Evolutionary conservation across 768 basidiomycete genomes (phyloP).

Genomic region (Boletus rex-veris): DNA sequence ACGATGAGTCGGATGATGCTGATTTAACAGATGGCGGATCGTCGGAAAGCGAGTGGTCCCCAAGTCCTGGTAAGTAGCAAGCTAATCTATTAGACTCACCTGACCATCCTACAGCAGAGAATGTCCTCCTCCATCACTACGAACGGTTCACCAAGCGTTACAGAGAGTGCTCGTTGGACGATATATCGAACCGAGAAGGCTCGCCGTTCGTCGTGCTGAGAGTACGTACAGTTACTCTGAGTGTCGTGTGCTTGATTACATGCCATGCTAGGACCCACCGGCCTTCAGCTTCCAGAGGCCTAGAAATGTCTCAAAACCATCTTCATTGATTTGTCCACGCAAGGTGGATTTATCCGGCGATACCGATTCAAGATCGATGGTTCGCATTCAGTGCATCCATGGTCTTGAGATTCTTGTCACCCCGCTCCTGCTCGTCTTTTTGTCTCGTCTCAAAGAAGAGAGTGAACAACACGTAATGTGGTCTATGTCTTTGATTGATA

Average conservation of each 20-base stretch:
- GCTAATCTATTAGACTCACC: neutral
- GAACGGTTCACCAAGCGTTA: conserved; percentile 49
- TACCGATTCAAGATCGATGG: conserved; percentile 8
- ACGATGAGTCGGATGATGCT: conserved; percentile 78
- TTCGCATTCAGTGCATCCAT: conserved; percentile 39
- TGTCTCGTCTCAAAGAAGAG: conserved; percentile 46
- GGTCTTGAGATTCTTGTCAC: conserved; percentile 46
- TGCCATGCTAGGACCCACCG: conserved; percentile 10
- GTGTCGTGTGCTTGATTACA: neutral
- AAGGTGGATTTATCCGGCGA: neutral
- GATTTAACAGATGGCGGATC: conserved; percentile 55
- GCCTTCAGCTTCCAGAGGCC: conserved; percentile 6
- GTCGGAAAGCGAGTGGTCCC: conserved; percentile 39
- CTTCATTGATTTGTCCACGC: conserved; percentile 2
- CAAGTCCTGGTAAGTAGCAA: conserved; percentile 32
- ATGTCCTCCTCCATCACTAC: conserved; percentile 43
- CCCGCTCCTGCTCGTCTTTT: conserved; percentile 49
- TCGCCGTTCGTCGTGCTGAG: conserved; percentile 44
- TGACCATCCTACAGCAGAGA: conserved; percentile 22
- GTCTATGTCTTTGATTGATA: neutral
- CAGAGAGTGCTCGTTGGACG: conserved; percentile 29
- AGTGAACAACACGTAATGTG: conserved; percentile 42
- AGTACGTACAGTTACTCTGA: conserved; percentile 31
- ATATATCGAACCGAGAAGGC: conserved; percentile 43
- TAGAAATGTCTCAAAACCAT: neutral